Base-by-base conservation (phyloP, 164 flowering plant species). In the Protea cynaroides region DNA sequence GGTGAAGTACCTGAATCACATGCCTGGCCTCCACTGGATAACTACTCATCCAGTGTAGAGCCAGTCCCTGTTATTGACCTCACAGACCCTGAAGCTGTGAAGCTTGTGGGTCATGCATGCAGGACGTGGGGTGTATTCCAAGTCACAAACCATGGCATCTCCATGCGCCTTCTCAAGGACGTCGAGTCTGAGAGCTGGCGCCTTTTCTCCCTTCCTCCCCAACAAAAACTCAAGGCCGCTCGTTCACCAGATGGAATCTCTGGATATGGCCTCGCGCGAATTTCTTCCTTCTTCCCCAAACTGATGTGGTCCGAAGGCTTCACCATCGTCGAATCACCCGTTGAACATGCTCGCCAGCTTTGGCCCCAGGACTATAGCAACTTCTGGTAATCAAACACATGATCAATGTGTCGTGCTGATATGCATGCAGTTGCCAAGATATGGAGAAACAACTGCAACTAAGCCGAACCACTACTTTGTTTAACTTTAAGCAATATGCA, bases 221-320 rank as follows among this genome's bases (percentile, higher is more conserved):
- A 67, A 0, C 65, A 63, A 56, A 87, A 87, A 59, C 6, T 78
- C 59, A 79, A 73, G 78, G 85, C 75, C 4, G 17, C 77, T 5
- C 72, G 89, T 3, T 54, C 73, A 0, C 75, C 84, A 1, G 56
- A 47, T 1, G 83, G 80, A 0, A 70, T 74, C 52, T 71, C 86
- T 19, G 93, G 93, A 1, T 87, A 85, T 43, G 88, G 92, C n/a
- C n/a, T 64, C 1, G 79, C 88, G 43, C 61, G 75, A 57, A 76
- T 83, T 0, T 47, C 85, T 12, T 73, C 75, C 0, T 82, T 81
- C 59, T 87, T 77, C 44, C 7, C 69, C 8, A 83, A 83, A 81
- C 59, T 66, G 14, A 75, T 87, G 84, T 87, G 92, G 92, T 81
- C 76, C 55, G 89, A 87, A 64, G 92, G 89, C 3, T 84, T 86